Percentiles rank a stretch among this genome's conserved stretches.
Evolutionary conservation across 2,329 filamentous ascomycete genomes (phyloP).

Genomic region (Curvularia eragrostidis): DNA sequence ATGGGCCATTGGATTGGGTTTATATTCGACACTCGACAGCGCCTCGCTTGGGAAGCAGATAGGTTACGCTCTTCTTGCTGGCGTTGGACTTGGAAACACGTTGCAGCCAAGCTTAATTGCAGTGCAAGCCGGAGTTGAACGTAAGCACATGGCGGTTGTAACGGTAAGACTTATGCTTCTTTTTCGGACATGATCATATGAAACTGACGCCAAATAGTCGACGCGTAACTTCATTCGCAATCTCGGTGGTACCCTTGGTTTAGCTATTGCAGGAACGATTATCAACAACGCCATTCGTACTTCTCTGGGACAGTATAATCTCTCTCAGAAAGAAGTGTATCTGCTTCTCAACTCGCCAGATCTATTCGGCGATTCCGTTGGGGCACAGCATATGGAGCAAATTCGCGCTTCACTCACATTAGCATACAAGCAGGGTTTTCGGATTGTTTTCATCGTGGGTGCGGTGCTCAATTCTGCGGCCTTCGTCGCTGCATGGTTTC

Average conservation of each 20-base stretch:
- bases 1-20: conserved; percentile 29
- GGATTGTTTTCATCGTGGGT: conserved; percentile 27
- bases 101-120: conserved; percentile 64
- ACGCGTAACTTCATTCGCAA: conserved; percentile 69
- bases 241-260: conserved; percentile 64
- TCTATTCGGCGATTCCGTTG: conserved; percentile 13
- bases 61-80: conserved; percentile 29
- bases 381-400: conserved; percentile 14
- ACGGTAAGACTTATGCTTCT: conserved; percentile 47
- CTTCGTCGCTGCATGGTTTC: conserved; percentile 25
- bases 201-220: conserved; percentile 37
- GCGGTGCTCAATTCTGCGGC: conserved; percentile 25
- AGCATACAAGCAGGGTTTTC: conserved; percentile 28
- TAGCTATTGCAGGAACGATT: conserved; percentile 56
- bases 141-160: conserved; percentile 66
- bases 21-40: conserved; percentile 25
- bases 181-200: neutral
- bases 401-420: conserved; percentile 14
- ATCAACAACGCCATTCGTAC: conserved; percentile 39
- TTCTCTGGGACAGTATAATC: conserved; percentile 15
- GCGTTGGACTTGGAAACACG: conserved; percentile 56
- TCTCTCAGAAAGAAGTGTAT: conserved; percentile 20
- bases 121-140: conserved; percentile 59
- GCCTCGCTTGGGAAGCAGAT: conserved; percentile 26
- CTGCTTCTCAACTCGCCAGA: conserved; percentile 25